A percentile compares a stretch with the other conserved stretches of the same genome.
Conservation (phyloP, 441 rosid species). For the Pelargonium australe region DNA sequence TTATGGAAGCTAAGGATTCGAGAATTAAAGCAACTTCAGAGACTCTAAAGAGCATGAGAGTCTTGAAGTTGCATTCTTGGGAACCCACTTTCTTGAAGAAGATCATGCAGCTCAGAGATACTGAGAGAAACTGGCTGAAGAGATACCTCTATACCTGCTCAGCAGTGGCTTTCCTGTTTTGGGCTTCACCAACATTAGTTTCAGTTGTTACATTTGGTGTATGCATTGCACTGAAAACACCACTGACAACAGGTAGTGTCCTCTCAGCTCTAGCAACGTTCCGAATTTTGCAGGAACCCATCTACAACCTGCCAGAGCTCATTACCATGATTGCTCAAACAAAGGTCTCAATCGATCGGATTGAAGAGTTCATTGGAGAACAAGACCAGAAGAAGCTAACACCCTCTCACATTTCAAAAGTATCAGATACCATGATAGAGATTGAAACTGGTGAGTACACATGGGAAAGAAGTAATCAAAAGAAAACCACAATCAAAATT, state of each 20-base stretch:
- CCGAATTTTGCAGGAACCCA: slow-evolving; percentile 61
- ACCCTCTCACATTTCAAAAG: slow-evolving; percentile 15
- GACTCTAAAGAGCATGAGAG: slow-evolving; percentile 64
- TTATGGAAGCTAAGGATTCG: slow-evolving; percentile 66
- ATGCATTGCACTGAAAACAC: slow-evolving; percentile 36
- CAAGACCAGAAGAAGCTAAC: slow-evolving; percentile 41
- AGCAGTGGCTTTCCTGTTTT: slow-evolving; percentile 49
- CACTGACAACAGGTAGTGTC: slow-evolving; percentile 47
- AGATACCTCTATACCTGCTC: slow-evolving; percentile 49
- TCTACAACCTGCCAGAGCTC: slow-evolving; percentile 61
- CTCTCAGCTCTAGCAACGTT: slow-evolving; percentile 70
- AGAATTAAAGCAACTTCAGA: slow-evolving; percentile 69
- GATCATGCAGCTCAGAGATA: slow-evolving; percentile 47
- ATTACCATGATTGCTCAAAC: slow-evolving; percentile 61
- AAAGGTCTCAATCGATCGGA: slow-evolving; percentile 51
- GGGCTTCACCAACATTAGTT: slow-evolving; percentile 59
- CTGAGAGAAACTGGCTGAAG: slow-evolving; percentile 43
- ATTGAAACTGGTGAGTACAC: slow-evolving; percentile 44
- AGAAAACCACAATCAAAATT: slow-evolving; percentile 35
- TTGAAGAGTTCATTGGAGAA: slow-evolving; percentile 43
- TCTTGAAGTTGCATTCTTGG: slow-evolving; percentile 63
- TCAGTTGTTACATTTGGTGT: slow-evolving; percentile 52
- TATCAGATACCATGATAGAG: slow-evolving; percentile 28
- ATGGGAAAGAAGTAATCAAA: slow-evolving; percentile 34
- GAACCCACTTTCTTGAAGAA: slow-evolving; percentile 46